These are phyloP conservation scores for Aspergillus novoparasiticus DNA, from an alignment of 2,329 filamentous ascomycete species.

Conservation along the genomic window DNA sequence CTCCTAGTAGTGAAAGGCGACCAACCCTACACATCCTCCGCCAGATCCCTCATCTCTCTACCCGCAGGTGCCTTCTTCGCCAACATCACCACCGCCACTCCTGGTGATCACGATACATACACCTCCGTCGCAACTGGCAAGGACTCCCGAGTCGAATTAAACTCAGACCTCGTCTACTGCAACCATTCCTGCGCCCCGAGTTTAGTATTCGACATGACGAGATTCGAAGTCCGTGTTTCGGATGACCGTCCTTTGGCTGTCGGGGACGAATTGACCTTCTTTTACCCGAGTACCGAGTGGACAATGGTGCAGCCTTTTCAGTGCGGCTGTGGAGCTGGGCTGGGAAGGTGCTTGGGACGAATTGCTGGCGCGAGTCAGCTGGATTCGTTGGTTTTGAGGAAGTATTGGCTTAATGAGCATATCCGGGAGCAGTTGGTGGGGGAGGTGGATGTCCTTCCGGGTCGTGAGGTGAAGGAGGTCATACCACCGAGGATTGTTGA, in stretches of 20 bases:
- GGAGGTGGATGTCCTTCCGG: neutral
- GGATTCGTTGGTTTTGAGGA: neutral
- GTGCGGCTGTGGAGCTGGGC: slow-evolving; percentile 33
- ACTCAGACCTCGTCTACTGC: slow-evolving; percentile 54
- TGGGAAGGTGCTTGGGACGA: neutral
- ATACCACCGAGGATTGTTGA: no score
- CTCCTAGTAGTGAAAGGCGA: slow-evolving; percentile 1
- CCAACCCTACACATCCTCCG: neutral
- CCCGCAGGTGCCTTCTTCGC: slow-evolving; percentile 3
- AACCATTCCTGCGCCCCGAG: slow-evolving; percentile 56
- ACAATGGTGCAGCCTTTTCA: slow-evolving; percentile 42
- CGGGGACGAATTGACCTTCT: slow-evolving; percentile 44
- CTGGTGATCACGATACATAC: slow-evolving; percentile 32
- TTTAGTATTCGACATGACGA: slow-evolving; percentile 51
- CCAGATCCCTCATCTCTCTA: neutral
- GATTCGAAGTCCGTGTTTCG: slow-evolving; percentile 30
- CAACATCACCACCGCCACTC: slow-evolving; percentile 7
- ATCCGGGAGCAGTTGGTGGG: neutral
- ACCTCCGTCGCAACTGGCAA: slow-evolving; percentile 46
- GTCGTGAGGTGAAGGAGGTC: no score
- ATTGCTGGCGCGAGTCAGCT: neutral
- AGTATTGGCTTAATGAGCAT: slow-evolving; percentile 4
- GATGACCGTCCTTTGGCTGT: slow-evolving; percentile 33
- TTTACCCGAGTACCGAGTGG: slow-evolving; percentile 48
- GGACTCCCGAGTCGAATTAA: slow-evolving; percentile 51